Evolutionary conservation across 1,284 basidiomycete species (phyloP).

Genomic region (Papiliotrema nemorosa): DNA sequence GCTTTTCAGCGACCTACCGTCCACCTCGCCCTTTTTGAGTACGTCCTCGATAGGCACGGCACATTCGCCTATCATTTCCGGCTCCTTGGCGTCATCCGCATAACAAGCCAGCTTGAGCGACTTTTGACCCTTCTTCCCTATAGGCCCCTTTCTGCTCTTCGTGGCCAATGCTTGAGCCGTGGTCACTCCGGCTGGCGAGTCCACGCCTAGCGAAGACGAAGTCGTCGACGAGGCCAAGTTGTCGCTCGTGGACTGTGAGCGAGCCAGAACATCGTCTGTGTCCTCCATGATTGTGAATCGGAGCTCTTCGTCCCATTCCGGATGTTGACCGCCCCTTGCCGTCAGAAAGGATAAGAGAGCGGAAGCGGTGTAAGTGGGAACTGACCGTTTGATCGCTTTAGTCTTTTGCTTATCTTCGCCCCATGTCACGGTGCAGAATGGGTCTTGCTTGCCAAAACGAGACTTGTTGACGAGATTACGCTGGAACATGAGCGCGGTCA

Average conservation of each 20-base stretch:
- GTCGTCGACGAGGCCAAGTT: constrained; percentile 51
- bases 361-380: neutral
- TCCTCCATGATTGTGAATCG: constrained; percentile 88
- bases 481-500: constrained; percentile 51
- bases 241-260: constrained; percentile 51
- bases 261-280: constrained; percentile 61
- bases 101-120: constrained; percentile 80
- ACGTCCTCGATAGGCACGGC: constrained; percentile 84
- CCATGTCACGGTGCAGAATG: constrained; percentile 78
- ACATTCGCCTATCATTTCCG: constrained; percentile 90
- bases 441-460: constrained; percentile 96
- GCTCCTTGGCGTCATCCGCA: constrained; percentile 92
- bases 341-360: neutral
- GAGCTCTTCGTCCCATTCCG: constrained; percentile 98
- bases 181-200: constrained; percentile 27
- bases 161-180: constrained; percentile 51
- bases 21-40: constrained; percentile 90
- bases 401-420: constrained; percentile 79
- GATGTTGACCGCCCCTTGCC: constrained; percentile 83
- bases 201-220: constrained; percentile 57
- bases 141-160: constrained; percentile 52
- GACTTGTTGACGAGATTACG: constrained; percentile 89
- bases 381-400: constrained; percentile 73
- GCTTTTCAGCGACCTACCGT: constrained; percentile 61
- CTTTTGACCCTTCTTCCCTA: constrained; percentile 53